Conservation (phyloP, 305 asterid genomes). For the Nicotiana rustica region DNA sequence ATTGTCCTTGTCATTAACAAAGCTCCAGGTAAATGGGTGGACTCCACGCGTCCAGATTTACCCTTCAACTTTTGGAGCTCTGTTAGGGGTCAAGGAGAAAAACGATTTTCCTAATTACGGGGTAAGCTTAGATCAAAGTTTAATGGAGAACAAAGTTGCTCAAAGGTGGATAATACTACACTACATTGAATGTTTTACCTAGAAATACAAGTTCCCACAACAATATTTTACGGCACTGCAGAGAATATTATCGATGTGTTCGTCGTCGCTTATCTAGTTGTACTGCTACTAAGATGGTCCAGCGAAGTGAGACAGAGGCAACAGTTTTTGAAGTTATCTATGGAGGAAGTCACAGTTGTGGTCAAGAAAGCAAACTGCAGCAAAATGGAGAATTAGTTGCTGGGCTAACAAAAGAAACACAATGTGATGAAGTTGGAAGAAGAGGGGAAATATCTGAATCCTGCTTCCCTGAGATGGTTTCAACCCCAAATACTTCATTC, state of each 20-base stretch:
- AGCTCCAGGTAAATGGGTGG: no score
- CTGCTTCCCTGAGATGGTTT: neutral
- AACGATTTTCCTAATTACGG: no score
- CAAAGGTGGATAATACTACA: neutral
- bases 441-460: neutral
- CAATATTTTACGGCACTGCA: neutral
- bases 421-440: neutral
- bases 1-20: no score
- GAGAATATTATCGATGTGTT: constrained; percentile 18
- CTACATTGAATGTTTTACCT: neutral
- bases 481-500: constrained; percentile 21
- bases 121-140: no score
- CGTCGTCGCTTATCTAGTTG: neutral
- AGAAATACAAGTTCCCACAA: neutral
- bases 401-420: neutral
- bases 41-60: no score
- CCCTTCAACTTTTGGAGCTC: no score
- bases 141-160: no score
- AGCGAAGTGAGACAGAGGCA: neutral
- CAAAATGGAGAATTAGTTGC: neutral
- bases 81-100: no score
- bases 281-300: constrained; percentile 30
- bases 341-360: constrained; percentile 23
- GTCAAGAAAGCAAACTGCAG: constrained; percentile 15
- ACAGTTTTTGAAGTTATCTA: constrained; percentile 1